Percentiles rank a stretch among this genome's conserved stretches.
These are phyloP conservation scores for Trichoderma cornu-damae DNA, from an alignment of 2,329 filamentous ascomycete species.

Conservation along the genomic window DNA sequence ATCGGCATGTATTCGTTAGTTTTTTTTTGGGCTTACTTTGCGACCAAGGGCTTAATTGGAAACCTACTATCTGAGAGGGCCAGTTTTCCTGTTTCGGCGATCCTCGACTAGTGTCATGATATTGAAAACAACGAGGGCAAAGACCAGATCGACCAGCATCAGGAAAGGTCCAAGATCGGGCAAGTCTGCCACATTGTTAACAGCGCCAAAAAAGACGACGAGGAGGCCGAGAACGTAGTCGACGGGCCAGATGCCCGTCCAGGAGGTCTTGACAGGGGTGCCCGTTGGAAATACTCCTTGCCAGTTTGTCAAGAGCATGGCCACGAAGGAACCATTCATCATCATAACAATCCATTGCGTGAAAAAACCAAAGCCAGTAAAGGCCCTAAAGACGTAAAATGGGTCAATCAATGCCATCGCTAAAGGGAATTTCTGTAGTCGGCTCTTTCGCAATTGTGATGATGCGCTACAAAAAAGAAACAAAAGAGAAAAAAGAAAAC, in stretches of 20 bases:
- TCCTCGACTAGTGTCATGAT: constrained; percentile 16
- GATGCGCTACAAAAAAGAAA: too few relatives aligned
- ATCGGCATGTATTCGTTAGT: not conserved
- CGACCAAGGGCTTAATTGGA: not conserved
- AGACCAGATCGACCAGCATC: constrained; percentile 6
- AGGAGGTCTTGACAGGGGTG: constrained; percentile 7
- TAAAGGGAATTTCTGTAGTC: not conserved
- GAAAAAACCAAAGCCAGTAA: not conserved
- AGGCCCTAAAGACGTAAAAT: not conserved
- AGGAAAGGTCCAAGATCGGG: constrained; percentile 11
- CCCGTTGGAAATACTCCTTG: constrained; percentile 1
- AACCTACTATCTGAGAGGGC: not conserved
- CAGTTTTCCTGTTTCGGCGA: not conserved
- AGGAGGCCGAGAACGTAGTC: constrained; percentile 7
- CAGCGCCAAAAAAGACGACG: constrained; percentile 5
- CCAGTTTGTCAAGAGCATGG: not conserved
- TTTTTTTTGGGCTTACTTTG: not conserved
- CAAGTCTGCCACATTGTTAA: constrained; percentile 8
- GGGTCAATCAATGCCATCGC: not conserved
- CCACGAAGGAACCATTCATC: constrained; percentile 1
- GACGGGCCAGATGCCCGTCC: constrained; percentile 6
- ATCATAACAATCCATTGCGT: constrained; percentile 10
- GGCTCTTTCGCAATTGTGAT: too few relatives aligned
- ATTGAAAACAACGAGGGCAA: constrained; percentile 14
- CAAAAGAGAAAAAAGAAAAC: not conserved